Base-by-base conservation (phyloP, 805 yeast species). In the Babjeviella inositovora region DNA sequence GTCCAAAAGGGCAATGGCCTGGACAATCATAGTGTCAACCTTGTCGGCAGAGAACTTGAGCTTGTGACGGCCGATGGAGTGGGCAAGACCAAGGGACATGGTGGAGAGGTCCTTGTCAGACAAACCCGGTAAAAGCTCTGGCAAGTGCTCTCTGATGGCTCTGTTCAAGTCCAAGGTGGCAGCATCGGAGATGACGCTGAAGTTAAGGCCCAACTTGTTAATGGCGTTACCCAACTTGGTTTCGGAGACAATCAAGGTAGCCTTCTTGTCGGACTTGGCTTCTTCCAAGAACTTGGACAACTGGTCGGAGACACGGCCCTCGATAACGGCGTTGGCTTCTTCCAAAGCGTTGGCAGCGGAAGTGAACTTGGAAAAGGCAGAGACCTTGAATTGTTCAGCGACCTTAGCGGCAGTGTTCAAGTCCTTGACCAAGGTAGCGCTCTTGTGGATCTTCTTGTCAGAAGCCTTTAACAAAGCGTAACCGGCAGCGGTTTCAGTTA, bases 401-500 rank as follows among this genome's bases (percentile, higher is more conserved):
- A 85, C 94, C 51, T 80, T 77, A 34, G 76, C 92, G 23, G 92
- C 70, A 23, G 80, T 53, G 52, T 79, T 63, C 42, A 85, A 63
- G 48, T 84, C 94, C 33, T 73, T 65, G 35, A 79, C 53, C 37
- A 85, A 57, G 28, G 70, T 48, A 26, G 76, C 50, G 13, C 90
- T 72, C 60, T 85, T 87, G 68, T 87, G 75, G 42, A 90, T 75
- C 65, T 87, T 87, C 64, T 90, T 90, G 65, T 90, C 97, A 33
- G 94, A 75, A 28, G 96, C 94, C 62, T 90, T 90, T 49, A 90
- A 70, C 47, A 90, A 67, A 47, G 98, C 98, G 53, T 90, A 90
- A 47, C 98, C 98, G 25, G 98, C 98, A 33, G 98, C 80, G 35
- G 98, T 90, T 63, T 90, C 98, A 31, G 97, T 79, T 50, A 87